Base-by-base conservation (phyloP, 495 filamentous ascomycete genomes). In the Tuber melanosporum region DNA sequence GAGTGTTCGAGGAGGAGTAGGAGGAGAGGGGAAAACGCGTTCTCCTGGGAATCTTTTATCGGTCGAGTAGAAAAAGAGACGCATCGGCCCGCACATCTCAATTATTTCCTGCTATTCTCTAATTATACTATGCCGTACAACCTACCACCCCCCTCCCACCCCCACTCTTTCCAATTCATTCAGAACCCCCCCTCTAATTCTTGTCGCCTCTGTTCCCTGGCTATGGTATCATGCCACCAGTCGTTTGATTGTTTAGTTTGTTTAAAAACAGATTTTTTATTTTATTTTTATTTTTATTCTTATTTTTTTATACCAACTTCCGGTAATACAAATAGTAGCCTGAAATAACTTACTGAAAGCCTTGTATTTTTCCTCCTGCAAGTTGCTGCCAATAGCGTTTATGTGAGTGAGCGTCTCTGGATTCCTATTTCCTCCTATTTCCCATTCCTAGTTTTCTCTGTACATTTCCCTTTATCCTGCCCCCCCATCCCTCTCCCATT, bases 361-460 rank as follows among this genome's bases (percentile, higher is more conserved):
- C 57, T 66, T 66, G 57, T 66, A n/a, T 66, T 36, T 26, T 66
- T 36, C 57, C 12, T 66, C 2, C 52, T 32, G 26, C 57, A 66
- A 66, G 26, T 66, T 66, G 26, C 57, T 36, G 57, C 57, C 15
- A 12, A 66, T 66, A 66, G 57, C 26, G 26, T 36, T 36, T 2
- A 66, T 66, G 57, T 66, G 57, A 66, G 57, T 66, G 57, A 66
- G 26, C 26, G 57, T 66, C 57, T 66, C 26, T 36, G 57, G 36
- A 36, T 62, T n/a, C 52, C 52, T 62, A 32, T 62, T 62, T 62
- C 5, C 20, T n/a, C 52, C n/a, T 47, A 47, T 47, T 52, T 52
- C 47, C 22, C 20, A 52, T 52, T 62, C 26, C n/a, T 2, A 19
- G 57, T 66, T 66, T 36, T 26, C 26, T 66, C 57, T 66, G 26